Percentiles rank a stretch among this genome's conserved stretches.
phyloP scores from a whole-genome alignment of 139 green algal species.

The Volvox africanus region DNA sequence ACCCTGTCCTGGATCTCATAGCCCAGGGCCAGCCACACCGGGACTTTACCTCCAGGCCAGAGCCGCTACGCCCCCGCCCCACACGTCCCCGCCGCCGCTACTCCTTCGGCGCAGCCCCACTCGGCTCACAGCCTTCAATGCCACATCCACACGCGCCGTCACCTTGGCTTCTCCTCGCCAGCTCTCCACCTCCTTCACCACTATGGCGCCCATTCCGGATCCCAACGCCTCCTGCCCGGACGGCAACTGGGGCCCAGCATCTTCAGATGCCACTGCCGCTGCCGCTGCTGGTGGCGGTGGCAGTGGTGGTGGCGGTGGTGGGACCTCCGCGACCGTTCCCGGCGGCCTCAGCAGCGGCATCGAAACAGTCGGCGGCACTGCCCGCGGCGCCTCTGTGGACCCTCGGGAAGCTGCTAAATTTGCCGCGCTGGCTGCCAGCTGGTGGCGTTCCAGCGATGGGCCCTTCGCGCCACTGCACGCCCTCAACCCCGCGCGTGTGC shows the following conservation, averaged over 20 bases:
- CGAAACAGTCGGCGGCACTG: not conserved
- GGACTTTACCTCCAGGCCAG: not conserved
- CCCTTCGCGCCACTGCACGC: constrained; percentile 88
- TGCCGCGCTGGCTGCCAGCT: constrained; percentile 66
- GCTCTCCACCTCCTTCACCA: not conserved
- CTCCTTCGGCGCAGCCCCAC: not conserved
- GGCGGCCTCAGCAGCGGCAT: not conserved
- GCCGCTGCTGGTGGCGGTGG: not conserved
- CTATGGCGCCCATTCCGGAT: not conserved
- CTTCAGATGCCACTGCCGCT: not conserved
- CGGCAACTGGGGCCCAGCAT: too few relatives aligned
- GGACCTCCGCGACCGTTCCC: not conserved
- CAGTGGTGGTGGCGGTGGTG: not conserved
- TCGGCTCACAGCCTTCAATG: not conserved
- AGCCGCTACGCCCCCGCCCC: not conserved
- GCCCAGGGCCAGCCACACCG: not conserved
- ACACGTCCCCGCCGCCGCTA: not conserved
- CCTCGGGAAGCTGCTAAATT: constrained; percentile 87
- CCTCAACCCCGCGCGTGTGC: constrained; percentile 85
- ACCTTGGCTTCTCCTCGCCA: not conserved
- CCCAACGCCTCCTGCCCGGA: not conserved
- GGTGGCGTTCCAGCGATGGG: constrained; percentile 88
- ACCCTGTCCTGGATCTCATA: not conserved
- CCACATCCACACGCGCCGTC: too few relatives aligned
- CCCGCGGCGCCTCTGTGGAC: constrained; percentile 67